A percentile compares a stretch with the other conserved stretches of the same genome.
phyloP scores from a whole-genome alignment of 1,284 basidiomycete genomes.

The Caloboletus firmus region DNA sequence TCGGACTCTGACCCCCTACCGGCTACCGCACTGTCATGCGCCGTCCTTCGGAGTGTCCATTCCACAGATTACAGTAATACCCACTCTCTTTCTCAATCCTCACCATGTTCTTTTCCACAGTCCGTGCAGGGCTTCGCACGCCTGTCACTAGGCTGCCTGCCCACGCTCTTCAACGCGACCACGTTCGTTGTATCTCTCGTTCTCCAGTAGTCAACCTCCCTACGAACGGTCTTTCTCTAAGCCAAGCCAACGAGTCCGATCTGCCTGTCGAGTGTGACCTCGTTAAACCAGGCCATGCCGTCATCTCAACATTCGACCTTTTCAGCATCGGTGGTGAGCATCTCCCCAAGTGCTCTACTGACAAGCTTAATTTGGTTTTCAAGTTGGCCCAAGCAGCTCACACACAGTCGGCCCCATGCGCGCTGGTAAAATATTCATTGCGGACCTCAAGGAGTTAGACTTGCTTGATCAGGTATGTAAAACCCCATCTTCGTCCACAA shows the following conservation, averaged over 20 bases:
- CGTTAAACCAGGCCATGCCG: conserved; percentile 75
- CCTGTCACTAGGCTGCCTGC: conserved; percentile 1
- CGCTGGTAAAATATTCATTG: conserved; percentile 84
- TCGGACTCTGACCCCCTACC: neutral
- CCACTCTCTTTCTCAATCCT: neutral
- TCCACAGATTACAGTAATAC: neutral
- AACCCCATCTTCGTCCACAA: neutral
- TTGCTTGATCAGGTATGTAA: conserved; percentile 65
- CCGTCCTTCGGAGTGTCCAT: neutral
- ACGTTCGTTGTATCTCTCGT: conserved; percentile 18
- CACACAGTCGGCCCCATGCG: conserved; percentile 92
- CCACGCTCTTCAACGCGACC: neutral
- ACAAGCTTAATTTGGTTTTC: neutral
- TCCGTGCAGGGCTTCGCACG: conserved; percentile 5
- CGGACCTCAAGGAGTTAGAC: conserved; percentile 70
- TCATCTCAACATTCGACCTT: conserved; percentile 90
- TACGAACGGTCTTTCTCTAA: conserved; percentile 4
- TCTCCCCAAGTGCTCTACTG: neutral
- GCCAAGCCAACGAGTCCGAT: conserved; percentile 3
- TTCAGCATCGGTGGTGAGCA: conserved; percentile 85
- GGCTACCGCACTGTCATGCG: neutral
- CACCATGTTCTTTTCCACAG: conserved; percentile 2
- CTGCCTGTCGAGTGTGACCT: conserved; percentile 3
- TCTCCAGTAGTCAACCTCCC: conserved; percentile 5
- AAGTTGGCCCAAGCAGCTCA: conserved; percentile 58